Evolutionary conservation across 2,329 filamentous ascomycete genomes (phyloP).

Genomic region (Calonectria henricotiae): DNA sequence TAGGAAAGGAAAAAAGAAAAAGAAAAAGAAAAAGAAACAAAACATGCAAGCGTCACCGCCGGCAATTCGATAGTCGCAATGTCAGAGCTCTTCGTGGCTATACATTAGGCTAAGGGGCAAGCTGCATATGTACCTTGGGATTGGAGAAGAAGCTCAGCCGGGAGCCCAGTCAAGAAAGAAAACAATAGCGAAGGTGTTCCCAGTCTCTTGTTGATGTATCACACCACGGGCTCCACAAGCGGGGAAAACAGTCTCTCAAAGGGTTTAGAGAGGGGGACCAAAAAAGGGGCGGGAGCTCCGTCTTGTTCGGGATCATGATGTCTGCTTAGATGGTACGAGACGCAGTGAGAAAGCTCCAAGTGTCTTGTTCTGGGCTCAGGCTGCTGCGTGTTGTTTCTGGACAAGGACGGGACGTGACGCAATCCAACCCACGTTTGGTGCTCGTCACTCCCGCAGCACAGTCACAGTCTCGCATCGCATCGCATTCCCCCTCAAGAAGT

Average conservation of each 20-base stretch:
- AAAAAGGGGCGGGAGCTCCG: slow-evolving; percentile 32
- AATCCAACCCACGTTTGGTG: slow-evolving; percentile 9
- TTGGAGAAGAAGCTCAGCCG: background rate
- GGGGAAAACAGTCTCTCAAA: slow-evolving; percentile 3
- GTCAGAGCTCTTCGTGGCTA: slow-evolving; percentile 1
- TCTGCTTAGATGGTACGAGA: slow-evolving; percentile 1
- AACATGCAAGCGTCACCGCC: slow-evolving; percentile 32
- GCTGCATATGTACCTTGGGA: slow-evolving; percentile 13
- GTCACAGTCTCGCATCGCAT: background rate
- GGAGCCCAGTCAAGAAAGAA: background rate
- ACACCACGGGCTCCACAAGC: slow-evolving; percentile 25
- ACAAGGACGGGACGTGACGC: background rate
- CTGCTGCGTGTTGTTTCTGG: background rate
- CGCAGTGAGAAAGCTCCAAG: slow-evolving; percentile 14
- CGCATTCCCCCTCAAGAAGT: background rate
- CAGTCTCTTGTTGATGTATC: slow-evolving; percentile 24
- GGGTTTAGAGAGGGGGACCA: slow-evolving; percentile 5
- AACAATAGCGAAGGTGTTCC: slow-evolving; percentile 14
- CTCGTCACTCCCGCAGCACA: background rate
- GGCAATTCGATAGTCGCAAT: slow-evolving; percentile 23
- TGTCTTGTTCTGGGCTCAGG: slow-evolving; percentile 16
- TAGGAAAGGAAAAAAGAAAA: too few species aligned
- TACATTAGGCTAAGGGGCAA: background rate
- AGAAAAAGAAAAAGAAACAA: background rate
- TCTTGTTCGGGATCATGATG: slow-evolving; percentile 21